phyloP scores from a whole-genome alignment of 495 filamentous ascomycete genomes.

The Podospora didyma region DNA sequence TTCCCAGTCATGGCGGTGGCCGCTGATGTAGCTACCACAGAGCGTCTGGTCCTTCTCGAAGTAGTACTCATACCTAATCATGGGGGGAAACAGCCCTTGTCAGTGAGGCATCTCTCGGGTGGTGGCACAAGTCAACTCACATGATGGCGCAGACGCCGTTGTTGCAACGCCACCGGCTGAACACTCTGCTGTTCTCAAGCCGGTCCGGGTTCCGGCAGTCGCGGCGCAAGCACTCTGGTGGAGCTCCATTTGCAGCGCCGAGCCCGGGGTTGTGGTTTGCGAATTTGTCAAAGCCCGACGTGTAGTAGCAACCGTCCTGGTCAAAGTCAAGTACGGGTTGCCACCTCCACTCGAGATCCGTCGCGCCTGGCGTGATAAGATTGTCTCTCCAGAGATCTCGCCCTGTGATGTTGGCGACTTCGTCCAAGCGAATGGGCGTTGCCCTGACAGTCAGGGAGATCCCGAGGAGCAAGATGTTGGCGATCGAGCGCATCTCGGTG shows the following conservation, averaged over 20 bases:
- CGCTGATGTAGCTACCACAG: slow-evolving; percentile 18
- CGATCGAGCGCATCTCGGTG: no score
- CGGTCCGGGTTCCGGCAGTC: slow-evolving; percentile 25
- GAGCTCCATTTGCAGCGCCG: not conserved
- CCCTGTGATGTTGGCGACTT: not conserved
- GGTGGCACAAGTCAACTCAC: not conserved
- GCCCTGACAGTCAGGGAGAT: no score
- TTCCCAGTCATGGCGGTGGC: slow-evolving; percentile 36
- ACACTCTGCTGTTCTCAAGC: slow-evolving; percentile 31
- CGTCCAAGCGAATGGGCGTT: not conserved
- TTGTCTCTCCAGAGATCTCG: not conserved
- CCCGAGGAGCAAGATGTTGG: no score
- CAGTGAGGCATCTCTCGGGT: not conserved
- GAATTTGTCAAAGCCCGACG: slow-evolving; percentile 26
- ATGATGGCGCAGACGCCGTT: slow-evolving; percentile 20
- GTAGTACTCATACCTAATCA: slow-evolving; percentile 32
- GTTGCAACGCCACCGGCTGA: slow-evolving; percentile 30
- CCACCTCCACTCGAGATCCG: slow-evolving; percentile 15
- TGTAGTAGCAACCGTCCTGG: slow-evolving; percentile 33
- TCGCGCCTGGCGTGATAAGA: not conserved
- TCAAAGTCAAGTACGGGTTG: slow-evolving; percentile 36
- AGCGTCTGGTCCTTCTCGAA: slow-evolving; percentile 31
- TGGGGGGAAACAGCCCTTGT: not conserved
- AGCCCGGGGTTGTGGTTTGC: slow-evolving; percentile 30
- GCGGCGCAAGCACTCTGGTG: slow-evolving; percentile 10